Conservation (phyloP, 139 green algal species). For the Chlorella ohadii region DNA sequence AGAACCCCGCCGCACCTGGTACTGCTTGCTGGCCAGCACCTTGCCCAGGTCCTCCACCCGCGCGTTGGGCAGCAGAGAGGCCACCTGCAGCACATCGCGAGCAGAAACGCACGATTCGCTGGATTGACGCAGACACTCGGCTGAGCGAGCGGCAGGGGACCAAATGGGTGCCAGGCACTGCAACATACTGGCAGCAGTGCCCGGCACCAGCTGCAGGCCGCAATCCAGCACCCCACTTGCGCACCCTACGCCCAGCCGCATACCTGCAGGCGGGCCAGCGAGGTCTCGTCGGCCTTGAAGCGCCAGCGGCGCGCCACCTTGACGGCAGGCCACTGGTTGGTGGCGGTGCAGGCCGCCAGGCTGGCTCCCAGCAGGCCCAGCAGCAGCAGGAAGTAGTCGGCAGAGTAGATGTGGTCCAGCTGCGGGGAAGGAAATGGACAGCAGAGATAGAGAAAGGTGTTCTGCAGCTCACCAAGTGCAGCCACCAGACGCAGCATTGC, state of each 20-base stretch:
- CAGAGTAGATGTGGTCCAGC: constrained; percentile 90
- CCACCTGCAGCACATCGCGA: too few relatives aligned
- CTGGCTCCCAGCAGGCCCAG: constrained; percentile 85
- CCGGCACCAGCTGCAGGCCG: too few relatives aligned
- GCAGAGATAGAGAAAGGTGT: too few relatives aligned
- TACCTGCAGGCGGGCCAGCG: constrained; percentile 52
- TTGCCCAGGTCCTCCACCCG: constrained; percentile 71
- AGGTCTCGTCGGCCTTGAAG: constrained; percentile 53
- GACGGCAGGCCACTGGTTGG: constrained; percentile 88
- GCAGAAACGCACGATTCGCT: too few relatives aligned
- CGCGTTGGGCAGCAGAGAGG: constrained; percentile 74
- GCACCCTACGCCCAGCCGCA: constrained; percentile 7
- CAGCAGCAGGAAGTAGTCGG: constrained; percentile 90
- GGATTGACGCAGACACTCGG: too few relatives aligned
- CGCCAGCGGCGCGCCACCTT: constrained; percentile 84
- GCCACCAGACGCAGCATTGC: too few relatives aligned
- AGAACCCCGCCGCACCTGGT: constrained; percentile 76
- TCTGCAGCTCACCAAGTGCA: too few relatives aligned
- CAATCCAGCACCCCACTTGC: too few relatives aligned
- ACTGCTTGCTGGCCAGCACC: constrained; percentile 69
- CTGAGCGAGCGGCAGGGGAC: too few relatives aligned
- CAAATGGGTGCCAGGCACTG: too few relatives aligned
- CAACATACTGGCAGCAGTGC: too few relatives aligned
- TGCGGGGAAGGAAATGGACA: too few relatives aligned
- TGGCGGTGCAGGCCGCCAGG: constrained; percentile 93